Evolutionary conservation across 306 rosid genomes (phyloP).

Genomic region (Medicago lupulina): DNA sequence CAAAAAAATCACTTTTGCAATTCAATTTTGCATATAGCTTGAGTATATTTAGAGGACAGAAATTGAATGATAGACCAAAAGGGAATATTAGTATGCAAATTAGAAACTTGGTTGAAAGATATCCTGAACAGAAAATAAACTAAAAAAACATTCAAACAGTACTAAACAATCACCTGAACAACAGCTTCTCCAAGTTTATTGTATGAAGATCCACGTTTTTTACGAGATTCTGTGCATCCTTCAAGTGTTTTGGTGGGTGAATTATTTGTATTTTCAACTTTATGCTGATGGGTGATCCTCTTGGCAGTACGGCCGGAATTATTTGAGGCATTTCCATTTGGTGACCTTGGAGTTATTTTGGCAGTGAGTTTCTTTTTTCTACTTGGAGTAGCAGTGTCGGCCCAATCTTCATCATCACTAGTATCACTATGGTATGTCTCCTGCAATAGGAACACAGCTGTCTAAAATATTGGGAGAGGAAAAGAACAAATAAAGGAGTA

Average conservation of each 20-base stretch:
- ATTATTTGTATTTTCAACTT: constrained; percentile 49
- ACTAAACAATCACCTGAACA: constrained; percentile 68
- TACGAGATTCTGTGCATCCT: constrained; percentile 51
- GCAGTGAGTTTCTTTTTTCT: constrained; percentile 44
- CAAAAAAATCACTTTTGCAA: background rate
- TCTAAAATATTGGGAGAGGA: constrained; percentile 34
- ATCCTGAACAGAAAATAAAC: constrained; percentile 32
- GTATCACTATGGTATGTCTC: constrained; percentile 76
- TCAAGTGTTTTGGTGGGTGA: constrained; percentile 52
- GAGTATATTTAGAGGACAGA: constrained; percentile 24
- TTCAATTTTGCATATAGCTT: constrained; percentile 13
- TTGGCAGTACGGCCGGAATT: constrained; percentile 43
- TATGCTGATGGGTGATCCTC: constrained; percentile 48
- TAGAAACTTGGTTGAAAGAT: constrained; percentile 26
- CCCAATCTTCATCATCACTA: constrained; percentile 86
- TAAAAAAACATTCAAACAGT: constrained; percentile 35
- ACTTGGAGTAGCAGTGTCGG: constrained; percentile 45
- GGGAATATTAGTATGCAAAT: constrained; percentile 11
- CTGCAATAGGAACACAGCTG: constrained; percentile 54
- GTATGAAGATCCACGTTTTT: constrained; percentile 48
- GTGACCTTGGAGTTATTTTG: constrained; percentile 45
- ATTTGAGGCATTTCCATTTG: constrained; percentile 52
- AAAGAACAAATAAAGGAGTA: constrained; percentile 16
- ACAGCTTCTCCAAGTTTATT: constrained; percentile 73
- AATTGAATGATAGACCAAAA: background rate